Conservation (phyloP, 2,329 filamentous ascomycete genomes). For the Aspergillus sp. region DNA sequence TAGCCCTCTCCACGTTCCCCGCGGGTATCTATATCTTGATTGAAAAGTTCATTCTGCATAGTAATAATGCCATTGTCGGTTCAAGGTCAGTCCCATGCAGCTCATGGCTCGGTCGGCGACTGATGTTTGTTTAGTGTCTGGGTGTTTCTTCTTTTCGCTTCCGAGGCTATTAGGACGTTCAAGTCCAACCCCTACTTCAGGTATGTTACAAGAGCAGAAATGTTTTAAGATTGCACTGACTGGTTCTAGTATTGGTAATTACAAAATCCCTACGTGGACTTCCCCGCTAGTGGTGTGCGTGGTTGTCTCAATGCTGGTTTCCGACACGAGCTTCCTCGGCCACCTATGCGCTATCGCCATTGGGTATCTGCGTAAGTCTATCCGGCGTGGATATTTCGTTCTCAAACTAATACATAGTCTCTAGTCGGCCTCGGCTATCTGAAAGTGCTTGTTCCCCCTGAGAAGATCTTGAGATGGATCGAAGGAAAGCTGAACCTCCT, state of each 20-base stretch:
- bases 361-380: slow-evolving; percentile 76
- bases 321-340: slow-evolving; percentile 78
- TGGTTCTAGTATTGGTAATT: slow-evolving; percentile 52
- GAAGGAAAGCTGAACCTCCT: slow-evolving; percentile 86
- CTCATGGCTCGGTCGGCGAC: neutral
- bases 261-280: slow-evolving; percentile 86
- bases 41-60: slow-evolving; percentile 69
- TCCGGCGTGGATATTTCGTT: neutral
- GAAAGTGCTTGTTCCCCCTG: slow-evolving; percentile 84
- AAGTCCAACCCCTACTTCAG: slow-evolving; percentile 75
- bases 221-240: slow-evolving; percentile 12
- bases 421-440: slow-evolving; percentile 82
- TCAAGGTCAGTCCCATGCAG: slow-evolving; percentile 62
- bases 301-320: slow-evolving; percentile 73
- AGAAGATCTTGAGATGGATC: slow-evolving; percentile 82
- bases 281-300: slow-evolving; percentile 77
- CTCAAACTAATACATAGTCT: slow-evolving; percentile 9
- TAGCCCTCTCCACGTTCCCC: slow-evolving; percentile 77
- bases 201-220: slow-evolving; percentile 34
- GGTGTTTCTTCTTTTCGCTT: slow-evolving; percentile 83
- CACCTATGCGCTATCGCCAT: slow-evolving; percentile 81
- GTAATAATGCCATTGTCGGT: slow-evolving; percentile 75
- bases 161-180: slow-evolving; percentile 84
- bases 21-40: slow-evolving; percentile 77
- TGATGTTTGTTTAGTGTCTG: slow-evolving; percentile 65